Evolutionary conservation across 1,139 yeast species (phyloP).

Genomic region (Candida pseudoviswanathii): DNA sequence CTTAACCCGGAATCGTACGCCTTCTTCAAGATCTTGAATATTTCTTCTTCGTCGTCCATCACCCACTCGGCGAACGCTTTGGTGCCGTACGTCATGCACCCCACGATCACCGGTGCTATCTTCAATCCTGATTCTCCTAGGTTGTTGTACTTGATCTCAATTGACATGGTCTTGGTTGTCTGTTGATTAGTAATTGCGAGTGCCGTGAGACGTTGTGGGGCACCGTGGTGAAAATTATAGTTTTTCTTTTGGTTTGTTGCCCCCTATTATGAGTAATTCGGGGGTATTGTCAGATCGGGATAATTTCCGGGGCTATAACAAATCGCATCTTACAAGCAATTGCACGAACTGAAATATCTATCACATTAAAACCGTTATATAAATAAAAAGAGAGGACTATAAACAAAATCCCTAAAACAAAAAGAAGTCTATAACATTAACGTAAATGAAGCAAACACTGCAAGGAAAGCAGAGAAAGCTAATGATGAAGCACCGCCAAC

Average conservation of each 20-base stretch:
- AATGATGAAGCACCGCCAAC: not conserved
- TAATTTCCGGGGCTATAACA: too few relatives aligned
- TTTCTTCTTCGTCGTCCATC: slow-evolving; percentile 32
- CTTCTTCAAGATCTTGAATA: slow-evolving; percentile 41
- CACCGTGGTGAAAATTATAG: not conserved
- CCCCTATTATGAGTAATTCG: too few relatives aligned
- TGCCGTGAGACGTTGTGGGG: not conserved
- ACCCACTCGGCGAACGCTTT: slow-evolving; percentile 53
- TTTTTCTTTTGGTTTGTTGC: too few relatives aligned
- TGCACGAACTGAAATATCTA: too few relatives aligned
- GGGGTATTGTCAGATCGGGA: too few relatives aligned
- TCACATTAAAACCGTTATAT: too few relatives aligned
- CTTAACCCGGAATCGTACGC: slow-evolving; percentile 54
- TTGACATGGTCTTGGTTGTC: slow-evolving; percentile 6
- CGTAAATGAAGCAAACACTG: not conserved
- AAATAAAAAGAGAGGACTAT: too few relatives aligned
- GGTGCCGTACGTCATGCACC: slow-evolving; percentile 60
- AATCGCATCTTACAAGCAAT: too few relatives aligned
- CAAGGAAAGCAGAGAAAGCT: not conserved
- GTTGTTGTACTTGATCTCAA: slow-evolving; percentile 12
- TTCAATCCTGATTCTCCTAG: slow-evolving; percentile 55
- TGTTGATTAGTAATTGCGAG: not conserved
- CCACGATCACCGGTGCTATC: slow-evolving; percentile 53
- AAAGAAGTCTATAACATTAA: not conserved
- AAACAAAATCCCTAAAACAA: too few relatives aligned